These are phyloP conservation scores for Ambrosiella cleistominuta DNA, from an alignment of 2,329 filamentous ascomycete genomes.

Conservation along the genomic window DNA sequence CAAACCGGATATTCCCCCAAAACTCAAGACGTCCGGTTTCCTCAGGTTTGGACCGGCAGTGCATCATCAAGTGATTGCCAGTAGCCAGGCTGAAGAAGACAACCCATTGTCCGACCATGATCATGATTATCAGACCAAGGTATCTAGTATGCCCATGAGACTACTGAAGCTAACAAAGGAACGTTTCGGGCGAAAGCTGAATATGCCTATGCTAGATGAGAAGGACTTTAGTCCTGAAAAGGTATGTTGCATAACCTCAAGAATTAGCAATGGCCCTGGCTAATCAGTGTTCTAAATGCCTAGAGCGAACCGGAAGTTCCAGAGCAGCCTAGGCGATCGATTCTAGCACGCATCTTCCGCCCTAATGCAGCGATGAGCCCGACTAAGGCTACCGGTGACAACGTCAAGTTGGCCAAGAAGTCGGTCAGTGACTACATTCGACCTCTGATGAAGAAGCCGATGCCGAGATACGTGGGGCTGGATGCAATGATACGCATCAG, in stretches of 20 bases:
- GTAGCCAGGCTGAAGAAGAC: not conserved
- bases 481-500: conserved; percentile 44
- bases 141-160: not conserved
- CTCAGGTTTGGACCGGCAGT: not conserved
- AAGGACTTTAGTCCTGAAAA: conserved; percentile 21
- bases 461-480: conserved; percentile 24
- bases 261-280: not conserved
- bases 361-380: not conserved
- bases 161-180: not conserved
- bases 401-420: conserved; percentile 9
- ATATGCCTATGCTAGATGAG: conserved; percentile 26
- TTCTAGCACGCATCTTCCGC: conserved; percentile 11
- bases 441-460: conserved; percentile 11
- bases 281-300: conserved; percentile 12
- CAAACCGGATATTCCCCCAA: not conserved
- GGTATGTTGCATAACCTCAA: conserved; percentile 17
- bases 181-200: conserved; percentile 21
- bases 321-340: conserved; percentile 12
- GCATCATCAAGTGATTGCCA: not conserved
- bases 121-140: not conserved
- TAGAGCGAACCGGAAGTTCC: conserved; percentile 12
- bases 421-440: conserved; percentile 11
- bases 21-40: not conserved
- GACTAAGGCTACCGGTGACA: conserved; percentile 1
- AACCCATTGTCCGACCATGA: not conserved